phyloP scores from a whole-genome alignment of 768 basidiomycete genomes.

The Bullera alba region DNA sequence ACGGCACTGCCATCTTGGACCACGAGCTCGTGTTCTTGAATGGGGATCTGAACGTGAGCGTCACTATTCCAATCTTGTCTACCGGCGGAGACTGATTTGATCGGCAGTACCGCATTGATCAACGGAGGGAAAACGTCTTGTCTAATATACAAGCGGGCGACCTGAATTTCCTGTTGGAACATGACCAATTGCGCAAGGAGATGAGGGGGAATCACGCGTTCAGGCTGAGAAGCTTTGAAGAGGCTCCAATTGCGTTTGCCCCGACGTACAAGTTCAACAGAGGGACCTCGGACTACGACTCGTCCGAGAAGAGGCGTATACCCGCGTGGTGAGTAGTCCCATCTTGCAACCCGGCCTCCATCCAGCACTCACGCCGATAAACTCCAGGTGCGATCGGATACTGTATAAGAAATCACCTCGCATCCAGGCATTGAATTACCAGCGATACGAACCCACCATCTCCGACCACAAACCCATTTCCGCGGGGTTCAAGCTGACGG shows the following conservation, averaged over 20 bases:
- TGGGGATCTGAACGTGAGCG: slow-evolving; percentile 72
- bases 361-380: not conserved
- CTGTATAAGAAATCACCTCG: slow-evolving; percentile 59
- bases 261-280: slow-evolving; percentile 96
- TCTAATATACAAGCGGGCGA: slow-evolving; percentile 64
- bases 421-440: slow-evolving; percentile 64
- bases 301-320: slow-evolving; percentile 75
- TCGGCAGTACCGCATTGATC: slow-evolving; percentile 75
- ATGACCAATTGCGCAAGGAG: slow-evolving; percentile 83
- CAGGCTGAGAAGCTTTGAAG: slow-evolving; percentile 72
- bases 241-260: slow-evolving; percentile 69
- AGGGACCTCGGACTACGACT: slow-evolving; percentile 68
- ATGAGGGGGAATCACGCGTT: slow-evolving; percentile 81
- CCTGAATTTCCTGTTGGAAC: slow-evolving; percentile 56
- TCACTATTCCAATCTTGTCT: not conserved
- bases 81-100: slow-evolving; percentile 2
- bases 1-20: slow-evolving; percentile 86
- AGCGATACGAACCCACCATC: slow-evolving; percentile 75
- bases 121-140: slow-evolving; percentile 74
- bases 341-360: not conserved
- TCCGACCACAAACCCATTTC: slow-evolving; percentile 88
- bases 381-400: slow-evolving; percentile 70
- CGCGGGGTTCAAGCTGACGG: slow-evolving; percentile 63
- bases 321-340: slow-evolving; percentile 65
- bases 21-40: slow-evolving; percentile 91